A percentile compares a stretch with the other conserved stretches of the same genome.
phyloP scores from a whole-genome alignment of 106 monocot species.

The Gastrodia elata region DNA sequence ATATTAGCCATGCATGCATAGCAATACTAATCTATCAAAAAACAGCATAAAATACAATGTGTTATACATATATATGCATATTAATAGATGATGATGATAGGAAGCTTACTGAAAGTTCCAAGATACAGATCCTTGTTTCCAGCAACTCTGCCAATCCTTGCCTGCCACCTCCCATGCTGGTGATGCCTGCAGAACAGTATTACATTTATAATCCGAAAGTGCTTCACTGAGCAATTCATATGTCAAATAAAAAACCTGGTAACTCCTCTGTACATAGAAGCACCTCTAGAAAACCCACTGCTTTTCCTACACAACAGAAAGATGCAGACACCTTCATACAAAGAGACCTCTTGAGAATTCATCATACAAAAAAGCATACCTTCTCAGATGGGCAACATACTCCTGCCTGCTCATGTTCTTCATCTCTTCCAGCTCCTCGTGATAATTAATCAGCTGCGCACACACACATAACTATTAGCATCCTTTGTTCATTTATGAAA shows the following conservation, averaged over 20 bases:
- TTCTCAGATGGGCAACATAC: slow-evolving; percentile 69
- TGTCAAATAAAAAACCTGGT: slow-evolving; percentile 46
- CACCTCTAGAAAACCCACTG: slow-evolving; percentile 95
- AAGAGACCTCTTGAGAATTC: neutral
- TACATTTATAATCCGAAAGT: neutral
- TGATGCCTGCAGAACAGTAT: slow-evolving; percentile 58
- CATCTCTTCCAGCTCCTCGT: slow-evolving; percentile 90
- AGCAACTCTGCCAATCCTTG: slow-evolving; percentile 84
- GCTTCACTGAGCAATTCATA: neutral
- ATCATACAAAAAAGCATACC: neutral
- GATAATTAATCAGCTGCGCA: slow-evolving; percentile 35
- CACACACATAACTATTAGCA: neutral
- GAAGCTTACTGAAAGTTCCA: slow-evolving; percentile 85
- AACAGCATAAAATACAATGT: too few relatives aligned
- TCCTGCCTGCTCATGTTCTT: slow-evolving; percentile 91
- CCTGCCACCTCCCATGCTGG: slow-evolving; percentile 99
- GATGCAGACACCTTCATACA: neutral
- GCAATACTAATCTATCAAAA: too few relatives aligned
- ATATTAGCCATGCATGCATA: too few relatives aligned
- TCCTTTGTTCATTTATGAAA: too few relatives aligned
- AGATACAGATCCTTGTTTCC: slow-evolving; percentile 99
- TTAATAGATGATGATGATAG: neutral
- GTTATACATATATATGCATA: too few relatives aligned
- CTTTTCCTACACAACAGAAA: slow-evolving; percentile 53
- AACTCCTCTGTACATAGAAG: slow-evolving; percentile 94